Evolutionary conservation across 225 moss, liverwort and hornwort genomes (phyloP).

Genomic region (Sphagnum tenellum): DNA sequence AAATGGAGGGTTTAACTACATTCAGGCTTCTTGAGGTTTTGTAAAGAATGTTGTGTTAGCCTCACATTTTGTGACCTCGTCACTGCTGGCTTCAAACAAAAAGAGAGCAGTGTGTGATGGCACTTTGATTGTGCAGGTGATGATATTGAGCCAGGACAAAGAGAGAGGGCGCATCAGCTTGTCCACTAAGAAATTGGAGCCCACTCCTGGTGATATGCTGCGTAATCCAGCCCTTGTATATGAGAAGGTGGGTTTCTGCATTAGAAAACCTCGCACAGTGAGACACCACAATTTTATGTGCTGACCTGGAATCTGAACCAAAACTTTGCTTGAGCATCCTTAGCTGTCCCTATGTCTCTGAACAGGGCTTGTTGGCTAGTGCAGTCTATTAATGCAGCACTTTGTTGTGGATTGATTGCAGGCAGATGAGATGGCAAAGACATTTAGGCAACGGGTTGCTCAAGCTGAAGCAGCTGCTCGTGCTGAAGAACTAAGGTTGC

Average conservation of each 20-base stretch:
- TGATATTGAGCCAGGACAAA: slow-evolving; percentile 52
- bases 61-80: neutral
- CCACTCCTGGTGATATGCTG: slow-evolving; percentile 52
- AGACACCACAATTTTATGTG: too few relatives aligned
- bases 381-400: too few relatives aligned
- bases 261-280: too few relatives aligned
- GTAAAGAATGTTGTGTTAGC: too few relatives aligned
- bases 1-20: too few relatives aligned
- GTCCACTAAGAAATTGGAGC: slow-evolving; percentile 51
- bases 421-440: slow-evolving; percentile 54
- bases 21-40: too few relatives aligned
- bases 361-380: too few relatives aligned
- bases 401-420: neutral
- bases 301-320: neutral
- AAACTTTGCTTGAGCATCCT: neutral
- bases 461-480: slow-evolving; percentile 54
- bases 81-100: neutral
- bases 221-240: slow-evolving; percentile 51
- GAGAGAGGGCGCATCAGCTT: slow-evolving; percentile 49
- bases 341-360: neutral
- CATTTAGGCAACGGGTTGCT: slow-evolving; percentile 50
- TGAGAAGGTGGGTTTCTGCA: slow-evolving; percentile 18
- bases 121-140: slow-evolving; percentile 15
- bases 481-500: slow-evolving; percentile 46
- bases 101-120: neutral